Conservation (phyloP, 306 rosid species). For the Notholithocarpus densiflorus region DNA sequence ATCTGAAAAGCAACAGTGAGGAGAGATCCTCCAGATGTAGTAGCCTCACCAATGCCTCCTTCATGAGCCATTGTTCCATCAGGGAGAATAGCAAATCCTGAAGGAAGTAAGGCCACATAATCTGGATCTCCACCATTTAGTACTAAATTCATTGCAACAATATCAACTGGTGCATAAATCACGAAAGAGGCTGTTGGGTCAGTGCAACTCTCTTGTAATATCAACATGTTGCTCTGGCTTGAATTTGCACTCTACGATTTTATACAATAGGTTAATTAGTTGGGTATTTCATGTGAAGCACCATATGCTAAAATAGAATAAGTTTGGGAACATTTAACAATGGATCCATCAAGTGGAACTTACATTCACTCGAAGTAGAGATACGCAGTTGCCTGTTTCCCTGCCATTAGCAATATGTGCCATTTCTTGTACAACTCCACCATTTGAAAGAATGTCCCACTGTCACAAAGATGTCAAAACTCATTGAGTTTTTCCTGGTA, state of each 20-base stretch:
- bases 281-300: background rate
- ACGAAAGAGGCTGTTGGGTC: constrained; percentile 81
- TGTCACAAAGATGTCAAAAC: constrained; percentile 15
- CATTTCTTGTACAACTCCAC: constrained; percentile 94
- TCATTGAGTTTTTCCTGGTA: background rate
- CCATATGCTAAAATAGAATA: background rate
- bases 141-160: constrained; percentile 84
- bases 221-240: constrained; percentile 97
- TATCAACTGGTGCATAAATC: constrained; percentile 88
- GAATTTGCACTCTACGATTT: constrained; percentile 78
- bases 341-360: background rate
- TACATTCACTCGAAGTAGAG: constrained; percentile 87
- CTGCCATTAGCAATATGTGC: constrained; percentile 93
- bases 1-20: constrained; percentile 94
- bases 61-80: constrained; percentile 52
- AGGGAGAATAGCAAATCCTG: constrained; percentile 94
- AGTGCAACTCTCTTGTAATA: constrained; percentile 85
- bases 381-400: constrained; percentile 85
- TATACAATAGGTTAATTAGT: background rate
- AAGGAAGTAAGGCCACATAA: constrained; percentile 91
- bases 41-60: constrained; percentile 38
- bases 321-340: background rate
- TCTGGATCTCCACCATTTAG: constrained; percentile 94
- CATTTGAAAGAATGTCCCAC: constrained; percentile 99
- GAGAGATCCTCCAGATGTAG: constrained; percentile 68